A percentile compares a stretch with the other conserved stretches of the same genome.
Evolutionary conservation across 2,329 filamentous ascomycete genomes (phyloP).

Genomic region (Pseudocercospora vitis): DNA sequence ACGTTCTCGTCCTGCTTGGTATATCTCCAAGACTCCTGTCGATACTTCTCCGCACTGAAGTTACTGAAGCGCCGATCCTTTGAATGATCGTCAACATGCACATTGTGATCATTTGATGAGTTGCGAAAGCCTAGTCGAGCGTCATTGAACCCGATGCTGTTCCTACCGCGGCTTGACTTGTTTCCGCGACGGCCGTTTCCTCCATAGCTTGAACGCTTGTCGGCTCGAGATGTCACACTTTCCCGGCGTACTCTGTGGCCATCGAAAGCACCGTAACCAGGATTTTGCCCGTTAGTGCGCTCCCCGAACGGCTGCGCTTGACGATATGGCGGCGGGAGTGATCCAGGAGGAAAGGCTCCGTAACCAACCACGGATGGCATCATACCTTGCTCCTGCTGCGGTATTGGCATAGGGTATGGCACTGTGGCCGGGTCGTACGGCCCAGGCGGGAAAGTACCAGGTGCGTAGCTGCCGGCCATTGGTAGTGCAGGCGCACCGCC

Average conservation of each 20-base stretch:
- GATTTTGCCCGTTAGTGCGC: conserved; percentile 3
- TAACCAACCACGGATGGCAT: not conserved
- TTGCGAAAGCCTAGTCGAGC: conserved; percentile 5
- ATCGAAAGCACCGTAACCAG: not conserved
- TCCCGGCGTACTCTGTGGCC: conserved; percentile 10
- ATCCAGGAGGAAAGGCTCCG: not conserved
- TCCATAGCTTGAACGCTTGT: conserved; percentile 1
- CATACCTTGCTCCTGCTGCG: not conserved
- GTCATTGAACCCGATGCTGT: conserved; percentile 12
- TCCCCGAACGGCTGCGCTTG: conserved; percentile 9
- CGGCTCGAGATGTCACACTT: conserved; percentile 9
- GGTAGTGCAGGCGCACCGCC: not conserved
- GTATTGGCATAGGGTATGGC: not conserved
- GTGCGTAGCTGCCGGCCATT: too few species aligned
- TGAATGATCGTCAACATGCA: not conserved
- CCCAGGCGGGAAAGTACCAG: not conserved
- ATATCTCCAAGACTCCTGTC: conserved; percentile 10
- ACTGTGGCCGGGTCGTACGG: not conserved
- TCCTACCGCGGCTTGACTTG: conserved; percentile 9
- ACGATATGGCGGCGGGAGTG: not conserved
- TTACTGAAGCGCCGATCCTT: conserved; percentile 1
- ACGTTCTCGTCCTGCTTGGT: conserved; percentile 15
- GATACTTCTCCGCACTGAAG: conserved; percentile 1
- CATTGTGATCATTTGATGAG: conserved; percentile 12
- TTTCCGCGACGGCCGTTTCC: conserved; percentile 5